Percentiles rank a stretch among this genome's conserved stretches.
phyloP scores from a whole-genome alignment of 805 yeast genomes.

The Blastobotrys parvus region DNA sequence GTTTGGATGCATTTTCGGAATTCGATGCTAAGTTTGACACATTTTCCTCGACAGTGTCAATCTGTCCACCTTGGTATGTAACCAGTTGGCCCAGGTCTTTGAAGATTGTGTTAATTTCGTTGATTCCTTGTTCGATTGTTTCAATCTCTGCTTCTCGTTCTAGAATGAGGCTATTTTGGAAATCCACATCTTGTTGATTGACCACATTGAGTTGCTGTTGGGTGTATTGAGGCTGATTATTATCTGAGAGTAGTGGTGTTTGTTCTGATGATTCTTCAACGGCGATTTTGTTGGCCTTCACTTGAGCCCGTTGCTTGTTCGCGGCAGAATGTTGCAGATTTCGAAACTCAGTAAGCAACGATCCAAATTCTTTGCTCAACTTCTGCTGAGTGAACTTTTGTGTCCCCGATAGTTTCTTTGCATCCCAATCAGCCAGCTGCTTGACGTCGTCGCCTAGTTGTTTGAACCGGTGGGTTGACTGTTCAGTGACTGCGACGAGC shows the following conservation, averaged over 20 bases:
- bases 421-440: conserved; percentile 12
- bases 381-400: conserved; percentile 40
- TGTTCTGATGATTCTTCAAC: conserved; percentile 6
- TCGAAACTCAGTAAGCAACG: conserved; percentile 40
- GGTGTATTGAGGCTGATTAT: conserved; percentile 7
- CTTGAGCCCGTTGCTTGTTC: conserved; percentile 34
- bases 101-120: conserved; percentile 79
- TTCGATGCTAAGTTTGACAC: conserved; percentile 54
- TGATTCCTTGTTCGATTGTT: conserved; percentile 67
- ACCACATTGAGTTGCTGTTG: conserved; percentile 37
- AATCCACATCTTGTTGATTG: conserved; percentile 22
- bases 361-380: conserved; percentile 47
- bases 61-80: conserved; percentile 73
- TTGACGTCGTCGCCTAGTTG: conserved; percentile 12
- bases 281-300: conserved; percentile 14
- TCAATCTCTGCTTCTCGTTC: conserved; percentile 69
- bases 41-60: conserved; percentile 79
- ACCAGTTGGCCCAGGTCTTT: conserved; percentile 73
- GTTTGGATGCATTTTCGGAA: conserved; percentile 61
- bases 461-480: conserved; percentile 13
- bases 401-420: conserved; percentile 11
- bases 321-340: conserved; percentile 38
- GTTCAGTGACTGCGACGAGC: conserved; percentile 11
- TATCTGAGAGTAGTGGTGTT: conserved; percentile 21
- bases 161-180: conserved; percentile 36